phyloP scores from a whole-genome alignment of 192 early-diverging fungal genomes.

The Bifiguratus adelaidae region DNA sequence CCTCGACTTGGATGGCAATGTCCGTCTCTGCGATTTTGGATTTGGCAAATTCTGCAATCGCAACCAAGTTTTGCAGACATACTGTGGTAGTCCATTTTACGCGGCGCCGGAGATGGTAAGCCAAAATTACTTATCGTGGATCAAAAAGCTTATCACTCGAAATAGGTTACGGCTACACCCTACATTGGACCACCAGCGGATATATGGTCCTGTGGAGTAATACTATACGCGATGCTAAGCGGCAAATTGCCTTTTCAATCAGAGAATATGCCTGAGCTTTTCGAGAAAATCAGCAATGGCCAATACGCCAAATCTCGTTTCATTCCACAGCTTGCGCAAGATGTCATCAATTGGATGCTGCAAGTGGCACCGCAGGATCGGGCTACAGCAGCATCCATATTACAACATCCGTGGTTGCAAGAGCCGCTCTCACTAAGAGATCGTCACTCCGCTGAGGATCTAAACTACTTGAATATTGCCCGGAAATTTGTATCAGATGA shows the following conservation, averaged over 20 bases:
- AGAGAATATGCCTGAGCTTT: constrained; percentile 42
- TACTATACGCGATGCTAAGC: constrained; percentile 46
- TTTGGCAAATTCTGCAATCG: constrained; percentile 42
- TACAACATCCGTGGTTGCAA: constrained; percentile 45
- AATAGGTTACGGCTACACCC: constrained; percentile 40
- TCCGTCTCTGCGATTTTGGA: constrained; percentile 52
- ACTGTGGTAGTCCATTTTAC: constrained; percentile 55
- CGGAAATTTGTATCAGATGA: too few relatives aligned
- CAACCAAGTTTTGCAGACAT: constrained; percentile 46
- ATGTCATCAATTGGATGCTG: constrained; percentile 34
- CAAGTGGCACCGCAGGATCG: constrained; percentile 39
- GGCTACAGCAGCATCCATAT: constrained; percentile 39
- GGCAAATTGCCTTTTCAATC: constrained; percentile 48
- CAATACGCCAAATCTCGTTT: constrained; percentile 32
- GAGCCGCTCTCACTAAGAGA: too few relatives aligned
- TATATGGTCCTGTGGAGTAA: constrained; percentile 50
- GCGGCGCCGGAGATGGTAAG: constrained; percentile 60
- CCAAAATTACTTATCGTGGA: too few relatives aligned
- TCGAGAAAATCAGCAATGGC: constrained; percentile 47
- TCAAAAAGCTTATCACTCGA: too few relatives aligned
- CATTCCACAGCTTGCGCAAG: constrained; percentile 25
- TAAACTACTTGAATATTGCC: too few relatives aligned
- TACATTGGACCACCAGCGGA: constrained; percentile 48
- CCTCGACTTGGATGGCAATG: constrained; percentile 29
- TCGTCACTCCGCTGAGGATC: too few relatives aligned